Evolutionary conservation across 768 basidiomycete species (phyloP).

Genomic region (Lactarius hengduanensis): DNA sequence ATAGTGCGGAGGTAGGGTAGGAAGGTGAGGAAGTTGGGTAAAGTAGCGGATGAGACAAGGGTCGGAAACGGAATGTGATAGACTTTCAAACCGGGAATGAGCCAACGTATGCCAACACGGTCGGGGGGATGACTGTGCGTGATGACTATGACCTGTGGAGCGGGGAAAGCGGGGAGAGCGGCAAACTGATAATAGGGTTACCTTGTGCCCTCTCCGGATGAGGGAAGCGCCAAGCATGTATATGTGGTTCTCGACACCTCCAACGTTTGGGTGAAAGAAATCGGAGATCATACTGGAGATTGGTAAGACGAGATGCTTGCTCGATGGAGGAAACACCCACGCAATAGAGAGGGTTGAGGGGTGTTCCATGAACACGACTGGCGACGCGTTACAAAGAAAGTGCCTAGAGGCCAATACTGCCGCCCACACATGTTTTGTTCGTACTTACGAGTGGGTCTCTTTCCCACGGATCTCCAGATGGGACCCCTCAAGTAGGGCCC

Average conservation of each 20-base stretch:
- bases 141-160: slow-evolving; percentile 80
- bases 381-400: not conserved
- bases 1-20: slow-evolving; percentile 91
- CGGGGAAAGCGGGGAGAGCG: not conserved
- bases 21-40: slow-evolving; percentile 92
- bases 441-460: slow-evolving; percentile 20
- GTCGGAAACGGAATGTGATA: slow-evolving; percentile 91
- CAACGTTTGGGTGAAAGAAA: slow-evolving; percentile 93
- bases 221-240: slow-evolving; percentile 88
- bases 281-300: slow-evolving; percentile 84
- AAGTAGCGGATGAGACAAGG: slow-evolving; percentile 87
- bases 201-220: slow-evolving; percentile 82
- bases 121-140: slow-evolving; percentile 89
- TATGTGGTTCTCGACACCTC: slow-evolving; percentile 96
- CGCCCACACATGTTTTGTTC: not conserved
- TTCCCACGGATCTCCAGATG: slow-evolving; percentile 1
- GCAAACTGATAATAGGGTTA: slow-evolving; percentile 32
- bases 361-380: not conserved
- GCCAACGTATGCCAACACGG: slow-evolving; percentile 87
- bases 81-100: slow-evolving; percentile 83
- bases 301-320: not conserved
- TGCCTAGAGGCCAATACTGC: not conserved
- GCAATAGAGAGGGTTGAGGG: slow-evolving; percentile 14
- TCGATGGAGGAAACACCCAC: slow-evolving; percentile 9
- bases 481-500: slow-evolving; percentile 3